phyloP scores from a whole-genome alignment of 2,329 filamentous ascomycete genomes.

The Colletotrichum simmondsii region DNA sequence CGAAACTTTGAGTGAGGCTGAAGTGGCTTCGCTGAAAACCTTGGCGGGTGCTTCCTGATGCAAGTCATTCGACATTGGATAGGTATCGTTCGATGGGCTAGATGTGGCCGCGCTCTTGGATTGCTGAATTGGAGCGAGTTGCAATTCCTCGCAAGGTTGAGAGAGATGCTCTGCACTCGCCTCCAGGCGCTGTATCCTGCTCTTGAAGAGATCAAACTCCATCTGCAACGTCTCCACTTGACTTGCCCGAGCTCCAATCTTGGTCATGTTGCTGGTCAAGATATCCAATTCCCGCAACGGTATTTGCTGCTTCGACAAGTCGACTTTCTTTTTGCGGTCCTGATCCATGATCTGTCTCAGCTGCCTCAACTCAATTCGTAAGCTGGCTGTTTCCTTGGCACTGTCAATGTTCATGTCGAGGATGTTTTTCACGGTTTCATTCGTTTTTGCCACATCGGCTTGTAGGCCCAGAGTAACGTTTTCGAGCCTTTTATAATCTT shows the following conservation, averaged over 20 bases:
- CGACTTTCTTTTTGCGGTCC: conserved; percentile 36
- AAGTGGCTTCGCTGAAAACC: not conserved
- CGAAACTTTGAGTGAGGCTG: not conserved
- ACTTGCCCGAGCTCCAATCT: conserved; percentile 49
- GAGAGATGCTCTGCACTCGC: conserved; percentile 18
- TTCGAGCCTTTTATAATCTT: conserved; percentile 38
- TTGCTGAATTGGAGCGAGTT: not conserved
- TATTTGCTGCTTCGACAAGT: not conserved
- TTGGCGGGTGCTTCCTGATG: not conserved
- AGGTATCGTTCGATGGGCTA: not conserved
- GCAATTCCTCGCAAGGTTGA: not conserved
- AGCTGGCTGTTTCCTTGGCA: conserved; percentile 43
- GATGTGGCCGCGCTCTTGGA: too few species aligned
- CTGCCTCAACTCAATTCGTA: conserved; percentile 47
- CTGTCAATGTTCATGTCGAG: conserved; percentile 39
- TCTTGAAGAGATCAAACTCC: conserved; percentile 53
- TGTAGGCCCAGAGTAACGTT: conserved; percentile 39
- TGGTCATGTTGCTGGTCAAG: conserved; percentile 50
- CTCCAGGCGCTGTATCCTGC: conserved; percentile 48
- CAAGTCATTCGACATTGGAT: not conserved
- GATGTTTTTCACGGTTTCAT: conserved; percentile 38
- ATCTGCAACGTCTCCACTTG: conserved; percentile 53
- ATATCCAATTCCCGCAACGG: conserved; percentile 49
- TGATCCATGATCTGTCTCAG: conserved; percentile 42
- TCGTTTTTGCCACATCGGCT: conserved; percentile 38